Base-by-base conservation (phyloP, 2,329 filamentous ascomycete species). In the Helotiales sp. region DNA sequence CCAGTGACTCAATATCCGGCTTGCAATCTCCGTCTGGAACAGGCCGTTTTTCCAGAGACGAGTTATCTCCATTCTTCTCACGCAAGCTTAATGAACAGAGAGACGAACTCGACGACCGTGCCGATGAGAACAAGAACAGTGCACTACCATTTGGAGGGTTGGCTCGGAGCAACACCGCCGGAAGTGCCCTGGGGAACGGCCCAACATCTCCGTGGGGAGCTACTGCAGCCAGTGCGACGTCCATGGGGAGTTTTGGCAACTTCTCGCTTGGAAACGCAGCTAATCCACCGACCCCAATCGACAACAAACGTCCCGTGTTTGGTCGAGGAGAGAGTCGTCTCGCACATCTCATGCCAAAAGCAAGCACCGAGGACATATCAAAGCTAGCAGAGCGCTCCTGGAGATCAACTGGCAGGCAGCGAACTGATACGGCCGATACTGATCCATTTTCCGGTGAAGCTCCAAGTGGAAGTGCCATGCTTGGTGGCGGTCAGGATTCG, bases 231-330 rank as follows among this genome's bases (percentile, higher is more conserved):
- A 88, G 84, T 83, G 78, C 87, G 42, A 82, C 84, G 12, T 84
- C 86, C 1, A 89, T 93, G 79, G 92, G 93, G 31, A 87, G 87
- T 22, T 99, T 99, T 74, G 93, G 93, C 10, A 95, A 87, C 68
- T 98, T 98, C 73, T 87, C 89, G n/a, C 73, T 96, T 52, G 77
- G 75, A 12, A 74, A 71, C 34, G 74, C 76, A 48, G 74, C 78
- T 29, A 79, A 81, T 31, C 78, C 82, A 17, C 75, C 81, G 6
- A 78, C 84, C 29, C 74, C 79, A 7, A 77, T 81, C 3, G 91
- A 96, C 54, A n/a, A n/a, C n/a, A 96, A 95, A 76, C 86, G 90
- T 66, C 70, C 83, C 27, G 80, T 81, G 9, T 83, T 88, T 67
- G 87, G 85, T 27, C 81, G 88, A 57, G 86, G 89, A 2, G 90